These are phyloP conservation scores for Cyclanthera cordifolia DNA, from an alignment of 306 rosid species.

Conservation along the genomic window DNA sequence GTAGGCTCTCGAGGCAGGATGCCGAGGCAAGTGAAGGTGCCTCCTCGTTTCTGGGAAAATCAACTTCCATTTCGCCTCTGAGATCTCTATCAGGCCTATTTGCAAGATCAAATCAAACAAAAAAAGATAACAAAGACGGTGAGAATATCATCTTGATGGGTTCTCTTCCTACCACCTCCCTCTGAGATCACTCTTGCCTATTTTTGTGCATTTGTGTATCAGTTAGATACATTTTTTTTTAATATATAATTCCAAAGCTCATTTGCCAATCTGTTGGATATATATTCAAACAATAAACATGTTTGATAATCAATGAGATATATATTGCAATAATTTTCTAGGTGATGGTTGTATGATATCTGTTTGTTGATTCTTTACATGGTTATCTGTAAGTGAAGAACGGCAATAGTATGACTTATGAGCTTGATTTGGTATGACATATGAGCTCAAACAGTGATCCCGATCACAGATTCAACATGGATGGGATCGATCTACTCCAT, in stretches of 20 bases:
- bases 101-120: conserved; percentile 36
- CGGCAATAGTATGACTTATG: neutral
- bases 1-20: conserved; percentile 20
- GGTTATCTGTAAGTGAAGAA: neutral
- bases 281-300: neutral
- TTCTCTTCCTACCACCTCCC: conserved; percentile 56
- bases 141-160: conserved; percentile 77
- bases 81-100: conserved; percentile 57
- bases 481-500: too few relatives aligned
- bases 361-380: neutral
- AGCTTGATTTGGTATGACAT: too few relatives aligned
- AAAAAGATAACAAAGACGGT: conserved; percentile 34
- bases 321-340: neutral
- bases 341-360: neutral
- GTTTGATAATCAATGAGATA: conserved; percentile 1
- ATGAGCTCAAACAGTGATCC: neutral
- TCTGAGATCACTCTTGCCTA: conserved; percentile 29
- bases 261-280: conserved; percentile 1
- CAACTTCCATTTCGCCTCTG: conserved; percentile 35
- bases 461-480: too few relatives aligned
- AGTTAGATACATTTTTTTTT: neutral
- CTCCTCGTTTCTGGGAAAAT: conserved; percentile 41
- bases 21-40: conserved; percentile 36
- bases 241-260: neutral
- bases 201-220: conserved; percentile 23